A percentile compares a stretch with the other conserved stretches of the same genome.
Conservation (phyloP, 805 yeast species). For the Cyberlindnera amylophila region DNA sequence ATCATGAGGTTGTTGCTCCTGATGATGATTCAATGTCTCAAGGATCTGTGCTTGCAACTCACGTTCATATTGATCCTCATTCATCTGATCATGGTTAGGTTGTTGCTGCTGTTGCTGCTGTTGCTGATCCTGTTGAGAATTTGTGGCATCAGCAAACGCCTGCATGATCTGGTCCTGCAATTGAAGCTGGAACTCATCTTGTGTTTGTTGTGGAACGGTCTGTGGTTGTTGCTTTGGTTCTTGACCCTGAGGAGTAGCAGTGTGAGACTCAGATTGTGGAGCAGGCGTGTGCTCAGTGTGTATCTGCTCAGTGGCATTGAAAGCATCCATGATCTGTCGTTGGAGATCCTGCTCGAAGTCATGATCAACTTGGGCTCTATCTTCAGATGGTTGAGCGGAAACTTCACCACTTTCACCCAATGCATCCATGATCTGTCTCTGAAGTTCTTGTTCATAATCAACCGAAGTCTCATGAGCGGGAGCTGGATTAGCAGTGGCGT, state of each 20-base stretch:
- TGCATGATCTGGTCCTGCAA: conserved; percentile 25
- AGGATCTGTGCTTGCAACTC: conserved; percentile 24
- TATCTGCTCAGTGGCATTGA: conserved; percentile 6
- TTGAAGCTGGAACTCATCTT: conserved; percentile 21
- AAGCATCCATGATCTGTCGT: conserved; percentile 22
- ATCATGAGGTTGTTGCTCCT: conserved; percentile 4
- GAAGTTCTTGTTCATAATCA: conserved; percentile 19
- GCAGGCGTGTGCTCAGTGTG: neutral
- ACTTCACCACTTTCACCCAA: conserved; percentile 10
- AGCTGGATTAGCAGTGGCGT: neutral
- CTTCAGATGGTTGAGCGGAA: neutral
- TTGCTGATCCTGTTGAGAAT: conserved; percentile 4
- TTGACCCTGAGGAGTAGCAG: conserved; percentile 7
- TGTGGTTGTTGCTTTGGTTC: neutral
- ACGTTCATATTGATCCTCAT: conserved; percentile 17
- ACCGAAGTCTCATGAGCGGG: neutral
- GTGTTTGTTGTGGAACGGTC: conserved; percentile 1
- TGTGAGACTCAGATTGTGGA: neutral
- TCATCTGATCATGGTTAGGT: neutral
- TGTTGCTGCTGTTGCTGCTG: conserved; percentile 8
- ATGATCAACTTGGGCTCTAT: neutral
- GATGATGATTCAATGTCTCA: conserved; percentile 19
- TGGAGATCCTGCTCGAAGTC: conserved; percentile 21
- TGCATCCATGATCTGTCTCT: conserved; percentile 24
- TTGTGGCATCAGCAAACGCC: conserved; percentile 20